phyloP scores from a whole-genome alignment of 129 eudicot genomes.

The Kitagawia praeruptora region DNA sequence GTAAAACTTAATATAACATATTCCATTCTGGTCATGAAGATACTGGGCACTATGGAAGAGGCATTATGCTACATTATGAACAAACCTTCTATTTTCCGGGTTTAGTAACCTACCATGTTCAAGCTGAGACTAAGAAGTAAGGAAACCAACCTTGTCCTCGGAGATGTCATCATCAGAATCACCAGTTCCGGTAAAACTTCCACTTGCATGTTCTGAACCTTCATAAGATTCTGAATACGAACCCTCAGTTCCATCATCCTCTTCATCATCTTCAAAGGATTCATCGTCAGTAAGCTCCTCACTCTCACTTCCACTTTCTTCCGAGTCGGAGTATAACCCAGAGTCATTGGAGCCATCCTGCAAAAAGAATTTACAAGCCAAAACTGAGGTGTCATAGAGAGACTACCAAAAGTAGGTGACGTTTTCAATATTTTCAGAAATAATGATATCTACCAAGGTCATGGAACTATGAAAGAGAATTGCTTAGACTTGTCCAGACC shows the following conservation, averaged over 20 bases:
- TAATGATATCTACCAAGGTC: neutral
- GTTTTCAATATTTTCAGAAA: neutral
- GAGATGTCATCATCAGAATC: slow-evolving; percentile 24
- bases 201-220: slow-evolving; percentile 43
- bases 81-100: neutral
- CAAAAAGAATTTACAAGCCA: slow-evolving; percentile 8
- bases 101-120: neutral
- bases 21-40: neutral
- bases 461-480: neutral
- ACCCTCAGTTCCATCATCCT: slow-evolving; percentile 50
- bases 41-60: neutral
- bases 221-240: slow-evolving; percentile 38
- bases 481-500: neutral
- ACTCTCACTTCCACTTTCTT: slow-evolving; percentile 79
- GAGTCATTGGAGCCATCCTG: slow-evolving; percentile 69
- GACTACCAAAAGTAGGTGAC: neutral
- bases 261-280: slow-evolving; percentile 46
- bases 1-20: neutral
- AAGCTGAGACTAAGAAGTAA: slow-evolving; percentile 9
- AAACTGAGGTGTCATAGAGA: neutral
- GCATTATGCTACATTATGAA: neutral
- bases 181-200: slow-evolving; percentile 39
- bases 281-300: slow-evolving; percentile 67
- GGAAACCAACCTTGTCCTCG: slow-evolving; percentile 39
- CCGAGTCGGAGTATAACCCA: slow-evolving; percentile 72